phyloP scores from a whole-genome alignment of 2,329 filamentous ascomycete species.

The Trichophyton benhamiae region DNA sequence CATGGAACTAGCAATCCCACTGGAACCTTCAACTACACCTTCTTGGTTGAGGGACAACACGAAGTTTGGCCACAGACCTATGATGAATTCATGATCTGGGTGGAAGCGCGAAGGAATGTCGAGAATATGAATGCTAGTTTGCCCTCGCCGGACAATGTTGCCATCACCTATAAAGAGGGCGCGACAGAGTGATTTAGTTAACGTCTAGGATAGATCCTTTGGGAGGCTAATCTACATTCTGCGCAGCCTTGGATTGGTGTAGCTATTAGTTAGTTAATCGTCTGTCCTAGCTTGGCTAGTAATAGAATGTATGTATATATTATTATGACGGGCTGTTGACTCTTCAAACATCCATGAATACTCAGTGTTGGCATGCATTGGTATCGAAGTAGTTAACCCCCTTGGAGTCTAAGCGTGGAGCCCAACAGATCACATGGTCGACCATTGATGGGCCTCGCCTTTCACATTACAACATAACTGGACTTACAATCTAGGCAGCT shows the following conservation, averaged over 20 bases:
- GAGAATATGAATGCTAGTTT: slow-evolving; percentile 39
- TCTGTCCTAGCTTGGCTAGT: neutral
- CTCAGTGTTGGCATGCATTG: no score
- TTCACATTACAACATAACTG: no score
- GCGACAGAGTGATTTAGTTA: slow-evolving; percentile 24
- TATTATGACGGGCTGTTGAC: no score
- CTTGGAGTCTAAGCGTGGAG: no score
- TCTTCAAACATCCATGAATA: no score
- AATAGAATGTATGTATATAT: no score
- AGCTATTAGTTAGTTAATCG: neutral
- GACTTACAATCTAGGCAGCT: neutral
- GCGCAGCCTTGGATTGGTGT: neutral
- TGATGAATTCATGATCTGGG: slow-evolving; percentile 53
- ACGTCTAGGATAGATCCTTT: neutral
- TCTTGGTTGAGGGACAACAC: slow-evolving; percentile 52
- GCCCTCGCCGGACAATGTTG: slow-evolving; percentile 20
- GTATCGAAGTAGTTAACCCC: no score
- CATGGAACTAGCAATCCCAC: slow-evolving; percentile 56
- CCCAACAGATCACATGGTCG: no score
- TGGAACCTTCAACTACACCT: slow-evolving; percentile 66
- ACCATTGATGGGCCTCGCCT: no score
- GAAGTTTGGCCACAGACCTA: slow-evolving; percentile 54
- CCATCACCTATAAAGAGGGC: slow-evolving; percentile 26
- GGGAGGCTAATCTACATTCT: neutral
- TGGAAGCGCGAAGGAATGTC: slow-evolving; percentile 47